phyloP scores from a whole-genome alignment of 169 alveolate genomes.

The Eimeria necatrix region DNA sequence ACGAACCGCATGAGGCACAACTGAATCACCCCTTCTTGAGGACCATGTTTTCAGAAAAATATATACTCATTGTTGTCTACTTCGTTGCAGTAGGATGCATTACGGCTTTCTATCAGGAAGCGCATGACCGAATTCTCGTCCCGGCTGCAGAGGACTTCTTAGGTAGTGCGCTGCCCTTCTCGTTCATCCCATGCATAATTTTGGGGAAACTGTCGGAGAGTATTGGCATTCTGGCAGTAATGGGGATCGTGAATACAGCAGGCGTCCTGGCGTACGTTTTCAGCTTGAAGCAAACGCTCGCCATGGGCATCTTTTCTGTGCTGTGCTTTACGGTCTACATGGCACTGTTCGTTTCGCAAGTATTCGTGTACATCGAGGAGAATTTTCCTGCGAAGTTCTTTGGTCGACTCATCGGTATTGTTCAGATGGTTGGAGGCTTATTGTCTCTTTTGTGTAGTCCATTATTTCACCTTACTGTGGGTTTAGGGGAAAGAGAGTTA shows the following conservation, averaged over 20 bases:
- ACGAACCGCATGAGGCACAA: background rate
- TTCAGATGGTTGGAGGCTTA: constrained; percentile 83
- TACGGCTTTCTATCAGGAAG: constrained; percentile 71
- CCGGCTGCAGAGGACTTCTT: constrained; percentile 2
- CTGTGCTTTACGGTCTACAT: constrained; percentile 82
- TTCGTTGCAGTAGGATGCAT: constrained; percentile 69
- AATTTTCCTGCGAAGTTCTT: constrained; percentile 82
- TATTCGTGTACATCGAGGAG: constrained; percentile 81
- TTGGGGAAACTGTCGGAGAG: constrained; percentile 77
- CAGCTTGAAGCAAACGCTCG: constrained; percentile 78
- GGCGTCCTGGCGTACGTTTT: constrained; percentile 83
- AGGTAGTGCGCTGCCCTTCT: constrained; percentile 62
- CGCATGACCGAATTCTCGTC: constrained; percentile 57
- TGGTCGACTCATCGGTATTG: constrained; percentile 85
- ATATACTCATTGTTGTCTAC: constrained; percentile 53
- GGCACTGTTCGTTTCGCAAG: constrained; percentile 84
- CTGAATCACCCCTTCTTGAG: background rate
- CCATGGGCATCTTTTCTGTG: constrained; percentile 80
- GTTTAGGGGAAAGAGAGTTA: background rate
- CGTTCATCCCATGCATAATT: constrained; percentile 78
- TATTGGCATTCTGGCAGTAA: constrained; percentile 71
- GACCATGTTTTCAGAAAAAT: constrained; percentile 28
- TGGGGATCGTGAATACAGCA: constrained; percentile 81
- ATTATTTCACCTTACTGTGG: constrained; percentile 73
- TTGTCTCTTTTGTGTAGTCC: constrained; percentile 81